These are phyloP conservation scores for Capillidium heterosporum DNA, from an alignment of 371 early-diverging fungal species.

Conservation along the genomic window DNA sequence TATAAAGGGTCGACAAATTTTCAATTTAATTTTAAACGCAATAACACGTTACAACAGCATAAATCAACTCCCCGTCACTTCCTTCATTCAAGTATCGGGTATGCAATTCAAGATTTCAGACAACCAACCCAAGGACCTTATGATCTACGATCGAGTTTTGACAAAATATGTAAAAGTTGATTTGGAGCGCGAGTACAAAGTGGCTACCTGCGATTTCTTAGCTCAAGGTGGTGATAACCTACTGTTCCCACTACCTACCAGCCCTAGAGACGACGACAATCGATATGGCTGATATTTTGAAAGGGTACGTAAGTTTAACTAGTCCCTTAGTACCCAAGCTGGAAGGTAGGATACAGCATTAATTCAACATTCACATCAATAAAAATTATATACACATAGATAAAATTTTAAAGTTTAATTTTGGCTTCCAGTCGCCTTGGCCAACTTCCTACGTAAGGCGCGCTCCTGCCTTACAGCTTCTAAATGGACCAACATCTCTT, in stretches of 20 bases:
- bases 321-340: not conserved
- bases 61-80: slow-evolving; percentile 14
- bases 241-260: not conserved
- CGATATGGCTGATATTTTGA: too few relatives aligned
- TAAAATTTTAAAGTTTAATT: too few relatives aligned
- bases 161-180: too few relatives aligned
- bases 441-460: too few relatives aligned
- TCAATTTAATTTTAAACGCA: slow-evolving; percentile 18
- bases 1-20: slow-evolving; percentile 21
- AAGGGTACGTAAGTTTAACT: not conserved
- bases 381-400: too few relatives aligned
- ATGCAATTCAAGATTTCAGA: not conserved
- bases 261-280: too few relatives aligned
- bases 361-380: too few relatives aligned
- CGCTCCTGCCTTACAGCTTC: too few relatives aligned
- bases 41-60: slow-evolving; percentile 7
- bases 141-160: not conserved
- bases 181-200: not conserved
- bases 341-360: not conserved
- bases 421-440: too few relatives aligned
- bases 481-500: too few relatives aligned
- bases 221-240: not conserved
- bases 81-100: slow-evolving; percentile 19
- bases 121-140: not conserved
- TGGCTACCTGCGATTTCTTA: not conserved